Evolutionary conservation across 257 asterid species (phyloP).

Genomic region (Nicotiana otophora): DNA sequence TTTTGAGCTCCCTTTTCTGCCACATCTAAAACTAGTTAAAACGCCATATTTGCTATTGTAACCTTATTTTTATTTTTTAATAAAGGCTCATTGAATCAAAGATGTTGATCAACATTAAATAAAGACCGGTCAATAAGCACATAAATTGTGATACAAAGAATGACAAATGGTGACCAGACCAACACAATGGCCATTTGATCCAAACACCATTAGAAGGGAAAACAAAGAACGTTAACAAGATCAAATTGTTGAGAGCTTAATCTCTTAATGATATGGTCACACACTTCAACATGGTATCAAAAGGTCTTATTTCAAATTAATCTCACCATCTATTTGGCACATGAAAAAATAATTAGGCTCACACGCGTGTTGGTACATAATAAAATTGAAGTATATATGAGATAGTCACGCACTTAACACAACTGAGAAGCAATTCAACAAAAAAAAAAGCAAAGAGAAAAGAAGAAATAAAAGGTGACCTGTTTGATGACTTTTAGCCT

Average conservation of each 20-base stretch:
- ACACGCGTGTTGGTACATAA: too few relatives aligned
- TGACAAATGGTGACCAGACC: background rate
- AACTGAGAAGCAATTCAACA: too few relatives aligned
- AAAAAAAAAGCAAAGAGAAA: background rate
- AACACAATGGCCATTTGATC: background rate
- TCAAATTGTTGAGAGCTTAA: too few relatives aligned
- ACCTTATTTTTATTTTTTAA: background rate
- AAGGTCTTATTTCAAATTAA: too few relatives aligned
- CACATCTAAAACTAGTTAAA: background rate
- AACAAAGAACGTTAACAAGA: background rate
- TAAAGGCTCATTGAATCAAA: background rate
- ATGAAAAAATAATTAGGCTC: too few relatives aligned
- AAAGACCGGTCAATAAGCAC: background rate
- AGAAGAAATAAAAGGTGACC: slow-evolving; percentile 32
- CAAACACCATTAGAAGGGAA: background rate
- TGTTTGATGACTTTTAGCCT: slow-evolving; percentile 76
- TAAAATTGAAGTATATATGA: too few relatives aligned
- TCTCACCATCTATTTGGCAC: too few relatives aligned
- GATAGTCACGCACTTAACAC: too few relatives aligned
- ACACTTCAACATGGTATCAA: too few relatives aligned
- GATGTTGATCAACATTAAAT: background rate
- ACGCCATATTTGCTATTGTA: background rate
- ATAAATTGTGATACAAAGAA: background rate
- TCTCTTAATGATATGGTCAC: too few relatives aligned
- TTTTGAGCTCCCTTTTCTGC: background rate